Evolutionary conservation across 441 rosid genomes (phyloP).

Genomic region (Iberis amara): DNA sequence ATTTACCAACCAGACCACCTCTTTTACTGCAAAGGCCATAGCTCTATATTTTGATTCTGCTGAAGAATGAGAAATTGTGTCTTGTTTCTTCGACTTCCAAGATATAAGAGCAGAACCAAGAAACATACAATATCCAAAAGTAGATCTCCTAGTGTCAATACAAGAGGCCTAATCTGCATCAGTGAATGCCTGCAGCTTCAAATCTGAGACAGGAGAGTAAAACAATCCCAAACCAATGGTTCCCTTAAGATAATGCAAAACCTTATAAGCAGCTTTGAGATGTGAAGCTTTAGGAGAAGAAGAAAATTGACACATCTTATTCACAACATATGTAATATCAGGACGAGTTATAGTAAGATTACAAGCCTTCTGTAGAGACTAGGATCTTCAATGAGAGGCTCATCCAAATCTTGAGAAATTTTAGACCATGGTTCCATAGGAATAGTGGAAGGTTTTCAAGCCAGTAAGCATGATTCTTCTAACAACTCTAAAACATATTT

Average conservation of each 20-base stretch:
- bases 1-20: background rate
- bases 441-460: too few relatives aligned
- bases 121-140: background rate
- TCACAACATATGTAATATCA: background rate
- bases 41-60: background rate
- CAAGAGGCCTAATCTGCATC: background rate
- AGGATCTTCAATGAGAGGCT: background rate
- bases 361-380: background rate
- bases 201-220: background rate
- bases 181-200: background rate
- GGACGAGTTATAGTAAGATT: background rate
- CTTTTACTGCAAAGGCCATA: background rate
- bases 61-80: background rate
- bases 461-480: too few relatives aligned
- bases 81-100: background rate
- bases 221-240: background rate
- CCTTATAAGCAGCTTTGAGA: background rate
- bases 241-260: background rate
- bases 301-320: background rate
- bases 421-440: background rate
- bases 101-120: background rate
- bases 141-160: background rate
- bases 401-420: background rate
- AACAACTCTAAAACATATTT: too few relatives aligned
- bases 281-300: background rate